phyloP scores from a whole-genome alignment of 2,329 filamentous ascomycete species.

The Pezicula carpinea region DNA sequence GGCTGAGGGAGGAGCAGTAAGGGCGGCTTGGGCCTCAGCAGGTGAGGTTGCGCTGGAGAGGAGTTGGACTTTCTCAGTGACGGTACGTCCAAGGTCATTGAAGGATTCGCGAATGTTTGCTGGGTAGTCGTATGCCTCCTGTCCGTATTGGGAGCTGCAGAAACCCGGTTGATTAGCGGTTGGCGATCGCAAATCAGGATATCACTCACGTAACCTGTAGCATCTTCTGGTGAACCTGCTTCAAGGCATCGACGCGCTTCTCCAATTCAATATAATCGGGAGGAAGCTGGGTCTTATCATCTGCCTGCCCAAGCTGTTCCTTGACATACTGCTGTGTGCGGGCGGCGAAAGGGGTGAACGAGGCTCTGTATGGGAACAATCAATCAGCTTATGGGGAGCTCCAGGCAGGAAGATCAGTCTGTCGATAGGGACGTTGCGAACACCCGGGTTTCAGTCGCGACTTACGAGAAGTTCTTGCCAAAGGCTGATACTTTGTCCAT shows the following conservation, averaged over 20 bases:
- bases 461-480: slow-evolving; percentile 66
- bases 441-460: slow-evolving; percentile 10
- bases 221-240: slow-evolving; percentile 95
- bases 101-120: slow-evolving; percentile 98
- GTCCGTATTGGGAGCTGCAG: slow-evolving; percentile 81
- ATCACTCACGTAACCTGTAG: slow-evolving; percentile 83
- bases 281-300: slow-evolving; percentile 97
- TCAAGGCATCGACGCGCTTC: slow-evolving; percentile 96
- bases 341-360: slow-evolving; percentile 87
- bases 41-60: slow-evolving; percentile 82
- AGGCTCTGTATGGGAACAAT: slow-evolving; percentile 61
- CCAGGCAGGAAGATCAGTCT: slow-evolving; percentile 9
- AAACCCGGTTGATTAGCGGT: slow-evolving; percentile 1
- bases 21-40: slow-evolving; percentile 87
- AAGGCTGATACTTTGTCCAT: slow-evolving; percentile 70
- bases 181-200: neutral
- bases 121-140: slow-evolving; percentile 88
- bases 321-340: slow-evolving; percentile 97
- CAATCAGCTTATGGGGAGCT: slow-evolving; percentile 32
- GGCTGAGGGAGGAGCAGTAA: slow-evolving; percentile 81
- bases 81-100: slow-evolving; percentile 90
- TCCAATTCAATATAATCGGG: slow-evolving; percentile 98
- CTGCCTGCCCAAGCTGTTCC: slow-evolving; percentile 91
- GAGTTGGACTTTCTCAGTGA: slow-evolving; percentile 89
- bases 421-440: slow-evolving; percentile 6